Evolutionary conservation across 2,329 filamentous ascomycete genomes (phyloP).

Genomic region (Calonectria pseudoreteaudii): DNA sequence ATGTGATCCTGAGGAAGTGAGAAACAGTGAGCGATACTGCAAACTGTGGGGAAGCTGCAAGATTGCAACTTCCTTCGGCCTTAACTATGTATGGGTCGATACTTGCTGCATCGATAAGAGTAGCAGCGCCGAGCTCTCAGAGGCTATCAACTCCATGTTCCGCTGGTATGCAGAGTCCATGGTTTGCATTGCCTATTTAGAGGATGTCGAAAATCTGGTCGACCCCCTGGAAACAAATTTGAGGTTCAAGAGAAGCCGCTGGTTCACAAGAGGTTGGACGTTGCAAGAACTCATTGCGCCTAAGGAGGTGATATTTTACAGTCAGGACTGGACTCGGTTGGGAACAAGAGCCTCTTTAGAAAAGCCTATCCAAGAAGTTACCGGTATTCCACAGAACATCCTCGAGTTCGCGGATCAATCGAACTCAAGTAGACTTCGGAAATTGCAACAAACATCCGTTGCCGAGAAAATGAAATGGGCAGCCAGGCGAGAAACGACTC

Average conservation of each 20-base stretch:
- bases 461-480: constrained; percentile 49
- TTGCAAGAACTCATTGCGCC: constrained; percentile 47
- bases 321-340: constrained; percentile 34
- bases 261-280: constrained; percentile 46
- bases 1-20: neutral
- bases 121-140: constrained; percentile 47
- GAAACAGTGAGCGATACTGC: constrained; percentile 17
- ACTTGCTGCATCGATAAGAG: constrained; percentile 49
- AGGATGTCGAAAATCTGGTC: constrained; percentile 29
- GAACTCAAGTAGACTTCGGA: constrained; percentile 11
- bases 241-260: constrained; percentile 31
- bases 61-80: constrained; percentile 27
- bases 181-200: constrained; percentile 43
- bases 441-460: constrained; percentile 32
- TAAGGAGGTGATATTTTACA: constrained; percentile 40
- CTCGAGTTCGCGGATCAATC: constrained; percentile 29
- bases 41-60: constrained; percentile 39
- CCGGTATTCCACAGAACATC: constrained; percentile 34
- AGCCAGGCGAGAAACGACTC: constrained; percentile 42
- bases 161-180: constrained; percentile 45
- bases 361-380: constrained; percentile 28
- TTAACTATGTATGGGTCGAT: constrained; percentile 46
- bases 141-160: constrained; percentile 50
- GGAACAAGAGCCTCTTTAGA: constrained; percentile 35
- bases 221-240: constrained; percentile 9